Evolutionary conservation across 139 green algal genomes (phyloP).

Genomic region (Closterium sp.): DNA sequence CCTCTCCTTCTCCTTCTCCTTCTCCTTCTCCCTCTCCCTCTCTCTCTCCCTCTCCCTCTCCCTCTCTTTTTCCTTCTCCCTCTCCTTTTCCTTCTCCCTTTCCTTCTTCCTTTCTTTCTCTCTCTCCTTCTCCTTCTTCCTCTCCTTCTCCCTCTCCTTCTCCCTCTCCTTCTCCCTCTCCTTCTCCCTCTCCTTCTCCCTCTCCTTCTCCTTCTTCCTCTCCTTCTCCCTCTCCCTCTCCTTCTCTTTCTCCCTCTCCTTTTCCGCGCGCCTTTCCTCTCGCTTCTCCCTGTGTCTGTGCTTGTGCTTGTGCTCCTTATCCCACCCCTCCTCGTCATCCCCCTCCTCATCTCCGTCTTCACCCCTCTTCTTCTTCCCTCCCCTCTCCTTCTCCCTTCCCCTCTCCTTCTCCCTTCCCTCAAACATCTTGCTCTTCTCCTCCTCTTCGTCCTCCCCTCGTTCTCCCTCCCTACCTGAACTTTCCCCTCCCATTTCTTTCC

Average conservation of each 20-base stretch:
- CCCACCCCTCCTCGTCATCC: neutral
- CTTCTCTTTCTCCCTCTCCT: too few relatives aligned
- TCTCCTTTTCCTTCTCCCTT: neutral
- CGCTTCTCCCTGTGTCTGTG: neutral
- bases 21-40: neutral
- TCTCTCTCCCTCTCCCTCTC: constrained; percentile 3
- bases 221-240: too few relatives aligned
- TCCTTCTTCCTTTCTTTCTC: neutral
- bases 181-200: neutral
- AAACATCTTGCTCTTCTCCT: neutral
- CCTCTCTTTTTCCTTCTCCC: constrained; percentile 10
- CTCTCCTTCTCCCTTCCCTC: neutral
- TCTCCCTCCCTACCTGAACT: neutral
- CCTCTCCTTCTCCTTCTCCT: neutral
- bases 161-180: neutral
- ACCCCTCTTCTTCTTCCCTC: neutral
- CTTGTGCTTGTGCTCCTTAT: neutral
- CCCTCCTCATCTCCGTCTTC: neutral
- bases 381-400: too few relatives aligned
- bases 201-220: neutral
- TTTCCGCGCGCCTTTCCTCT: neutral
- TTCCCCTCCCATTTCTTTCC: neutral
- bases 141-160: neutral
- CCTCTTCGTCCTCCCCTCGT: neutral
- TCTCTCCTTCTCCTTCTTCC: neutral